Evolutionary conservation across 768 basidiomycete species (phyloP).

Genomic region (Porpolomopsis calyptriformis): DNA sequence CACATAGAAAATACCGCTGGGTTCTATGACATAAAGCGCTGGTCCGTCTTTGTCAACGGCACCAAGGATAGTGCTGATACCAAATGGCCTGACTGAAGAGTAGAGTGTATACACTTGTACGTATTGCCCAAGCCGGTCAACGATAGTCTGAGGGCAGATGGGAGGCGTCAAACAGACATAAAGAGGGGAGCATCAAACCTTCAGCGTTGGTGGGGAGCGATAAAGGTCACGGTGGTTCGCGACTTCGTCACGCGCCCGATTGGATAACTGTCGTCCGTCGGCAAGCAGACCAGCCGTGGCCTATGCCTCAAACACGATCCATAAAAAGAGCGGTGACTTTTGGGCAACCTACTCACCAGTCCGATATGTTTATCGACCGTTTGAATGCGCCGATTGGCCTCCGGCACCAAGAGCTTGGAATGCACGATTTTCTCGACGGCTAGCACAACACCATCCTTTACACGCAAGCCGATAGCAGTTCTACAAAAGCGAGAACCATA

Average conservation of each 20-base stretch:
- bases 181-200: conserved; percentile 37
- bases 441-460: conserved; percentile 88
- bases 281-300: conserved; percentile 90
- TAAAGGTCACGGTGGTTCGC: conserved; percentile 61
- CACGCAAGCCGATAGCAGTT: conserved; percentile 91
- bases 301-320: conserved; percentile 28
- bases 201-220: conserved; percentile 63
- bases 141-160: conserved; percentile 20
- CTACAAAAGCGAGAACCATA: conserved; percentile 28
- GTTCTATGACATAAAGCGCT: conserved; percentile 81
- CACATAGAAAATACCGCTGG: conserved; percentile 86
- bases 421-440: conserved; percentile 98
- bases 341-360: conserved; percentile 40
- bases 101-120: conserved; percentile 95
- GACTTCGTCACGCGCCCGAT: conserved; percentile 79
- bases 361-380: conserved; percentile 91
- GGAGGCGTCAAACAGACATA: not conserved
- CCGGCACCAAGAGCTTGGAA: conserved; percentile 90
- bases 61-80: conserved; percentile 85
- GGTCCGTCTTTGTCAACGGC: conserved; percentile 85
- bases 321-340: not conserved
- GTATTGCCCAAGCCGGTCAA: conserved; percentile 79
- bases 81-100: conserved; percentile 95
- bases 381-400: conserved; percentile 86
- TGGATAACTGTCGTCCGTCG: conserved; percentile 82